Percentiles rank a stretch among this genome's conserved stretches.
These are phyloP conservation scores for Talaromyces trachyspermus DNA, from an alignment of 495 filamentous ascomycete genomes.

Conservation along the genomic window DNA sequence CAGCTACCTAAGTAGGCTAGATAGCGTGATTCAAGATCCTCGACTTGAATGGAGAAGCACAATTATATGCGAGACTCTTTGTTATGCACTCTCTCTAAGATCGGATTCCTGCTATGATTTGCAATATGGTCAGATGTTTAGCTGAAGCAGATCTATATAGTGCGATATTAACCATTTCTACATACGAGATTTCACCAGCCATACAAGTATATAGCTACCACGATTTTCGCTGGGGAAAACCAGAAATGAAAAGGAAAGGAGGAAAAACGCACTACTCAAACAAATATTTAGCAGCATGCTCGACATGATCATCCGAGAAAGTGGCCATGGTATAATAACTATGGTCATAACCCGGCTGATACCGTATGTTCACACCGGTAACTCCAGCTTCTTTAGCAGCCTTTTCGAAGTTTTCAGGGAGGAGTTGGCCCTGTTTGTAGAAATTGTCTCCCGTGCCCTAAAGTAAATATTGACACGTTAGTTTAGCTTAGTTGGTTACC, in stretches of 20 bases:
- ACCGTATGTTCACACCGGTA: conserved; percentile 60
- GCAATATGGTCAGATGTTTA: too few species aligned
- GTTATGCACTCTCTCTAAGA: background rate
- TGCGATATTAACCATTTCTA: too few species aligned
- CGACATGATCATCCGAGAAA: conserved; percentile 85
- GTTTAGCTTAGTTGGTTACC: background rate
- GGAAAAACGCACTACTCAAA: conserved; percentile 42
- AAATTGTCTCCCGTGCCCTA: conserved; percentile 89
- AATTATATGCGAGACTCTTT: conserved; percentile 1
- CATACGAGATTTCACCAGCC: too few species aligned
- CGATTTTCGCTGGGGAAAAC: too few species aligned
- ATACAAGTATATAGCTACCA: too few species aligned
- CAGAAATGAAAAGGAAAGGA: conserved; percentile 11
- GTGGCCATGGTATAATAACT: conserved; percentile 90
- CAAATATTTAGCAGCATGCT: conserved; percentile 82
- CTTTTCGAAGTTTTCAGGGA: conserved; percentile 86
- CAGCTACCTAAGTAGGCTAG: too few species aligned
- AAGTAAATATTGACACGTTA: background rate
- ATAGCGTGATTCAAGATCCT: too few species aligned
- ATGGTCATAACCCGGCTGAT: conserved; percentile 92
- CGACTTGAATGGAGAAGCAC: too few species aligned
- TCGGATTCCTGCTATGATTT: background rate
- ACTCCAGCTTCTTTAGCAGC: conserved; percentile 68
- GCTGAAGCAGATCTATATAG: too few species aligned
- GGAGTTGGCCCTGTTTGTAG: conserved; percentile 84